Evolutionary conservation across 2,329 filamentous ascomycete species (phyloP).

Genomic region (Trichoderma cornu-damae): DNA sequence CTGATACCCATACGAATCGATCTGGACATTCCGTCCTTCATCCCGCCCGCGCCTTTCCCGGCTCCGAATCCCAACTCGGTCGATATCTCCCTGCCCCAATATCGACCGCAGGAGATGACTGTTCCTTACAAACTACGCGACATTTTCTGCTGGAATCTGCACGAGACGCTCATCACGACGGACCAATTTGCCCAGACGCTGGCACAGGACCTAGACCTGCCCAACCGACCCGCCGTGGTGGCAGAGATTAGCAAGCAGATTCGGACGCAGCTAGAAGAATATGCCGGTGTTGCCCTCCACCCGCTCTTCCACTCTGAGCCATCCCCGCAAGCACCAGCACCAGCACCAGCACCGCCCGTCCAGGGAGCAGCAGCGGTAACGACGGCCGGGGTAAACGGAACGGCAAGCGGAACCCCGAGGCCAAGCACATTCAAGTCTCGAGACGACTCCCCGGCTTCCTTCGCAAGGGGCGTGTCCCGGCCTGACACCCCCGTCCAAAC

Average conservation of each 20-base stretch:
- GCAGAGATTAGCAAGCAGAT: constrained; percentile 89
- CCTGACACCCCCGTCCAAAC: constrained; percentile 54
- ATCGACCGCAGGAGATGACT: constrained; percentile 71
- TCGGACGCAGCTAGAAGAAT: constrained; percentile 90
- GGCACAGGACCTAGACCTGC: constrained; percentile 89
- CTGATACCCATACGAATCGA: constrained; percentile 96
- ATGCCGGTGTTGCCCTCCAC: constrained; percentile 88
- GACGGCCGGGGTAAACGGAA: constrained; percentile 21
- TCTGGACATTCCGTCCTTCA: constrained; percentile 77
- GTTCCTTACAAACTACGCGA: constrained; percentile 87
- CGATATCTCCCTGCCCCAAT: constrained; percentile 71
- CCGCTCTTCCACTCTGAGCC: constrained; percentile 72
- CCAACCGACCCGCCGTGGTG: constrained; percentile 63
- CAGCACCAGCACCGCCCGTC: constrained; percentile 20
- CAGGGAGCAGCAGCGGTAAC: constrained; percentile 15
- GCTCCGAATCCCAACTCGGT: constrained; percentile 56
- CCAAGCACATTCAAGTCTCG: constrained; percentile 33
- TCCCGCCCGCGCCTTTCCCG: constrained; percentile 60
- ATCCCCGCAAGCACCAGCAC: constrained; percentile 26
- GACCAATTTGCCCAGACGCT: constrained; percentile 91
- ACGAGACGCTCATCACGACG: constrained; percentile 88
- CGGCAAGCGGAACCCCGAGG: constrained; percentile 28
- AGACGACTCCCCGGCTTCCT: constrained; percentile 37
- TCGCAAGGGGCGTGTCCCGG: constrained; percentile 38
- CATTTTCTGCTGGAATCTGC: constrained; percentile 95